Percentiles rank a stretch among this genome's conserved stretches.
These are phyloP conservation scores for Sphaerostilbella broomeana DNA, from an alignment of 2,329 filamentous ascomycete species.

Conservation along the genomic window DNA sequence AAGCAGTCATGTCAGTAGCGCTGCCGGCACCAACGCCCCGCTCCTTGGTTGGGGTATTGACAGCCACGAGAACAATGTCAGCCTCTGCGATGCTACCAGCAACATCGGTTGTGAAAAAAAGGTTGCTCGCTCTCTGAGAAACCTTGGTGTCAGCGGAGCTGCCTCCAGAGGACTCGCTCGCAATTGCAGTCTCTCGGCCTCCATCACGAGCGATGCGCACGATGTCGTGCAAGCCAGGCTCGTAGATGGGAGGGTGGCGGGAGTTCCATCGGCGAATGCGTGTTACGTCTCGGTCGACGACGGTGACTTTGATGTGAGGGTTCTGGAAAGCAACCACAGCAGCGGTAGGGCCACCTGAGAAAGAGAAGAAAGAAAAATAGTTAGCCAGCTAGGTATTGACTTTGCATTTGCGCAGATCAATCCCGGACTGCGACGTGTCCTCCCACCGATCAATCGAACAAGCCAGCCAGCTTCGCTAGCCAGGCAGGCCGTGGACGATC, in stretches of 20 bases:
- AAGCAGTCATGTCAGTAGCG: conserved; percentile 65
- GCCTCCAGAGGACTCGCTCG: conserved; percentile 30
- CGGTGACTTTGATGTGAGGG: conserved; percentile 62
- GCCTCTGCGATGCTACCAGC: conserved; percentile 56
- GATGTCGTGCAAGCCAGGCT: conserved; percentile 63
- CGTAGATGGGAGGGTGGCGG: conserved; percentile 65
- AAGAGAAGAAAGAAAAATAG: background rate
- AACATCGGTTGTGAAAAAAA: conserved; percentile 67
- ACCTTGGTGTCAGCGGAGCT: conserved; percentile 28
- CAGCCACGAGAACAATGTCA: conserved; percentile 67
- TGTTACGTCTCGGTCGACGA: conserved; percentile 62
- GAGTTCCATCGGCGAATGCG: conserved; percentile 71
- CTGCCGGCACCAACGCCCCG: conserved; percentile 62
- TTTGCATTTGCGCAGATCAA: too few species aligned
- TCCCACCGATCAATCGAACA: background rate
- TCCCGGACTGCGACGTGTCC: conserved; percentile 2
- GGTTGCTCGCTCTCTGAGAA: conserved; percentile 51
- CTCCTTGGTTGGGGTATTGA: conserved; percentile 74
- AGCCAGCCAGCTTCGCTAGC: background rate
- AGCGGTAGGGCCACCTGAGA: conserved; percentile 63
- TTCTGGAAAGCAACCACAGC: conserved; percentile 70
- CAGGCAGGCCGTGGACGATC: background rate
- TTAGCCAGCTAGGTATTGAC: too few species aligned
- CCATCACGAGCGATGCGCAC: conserved; percentile 59
- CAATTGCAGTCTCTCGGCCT: conserved; percentile 37